Base-by-base conservation (phyloP, 2,329 filamentous ascomycete species). In the Pseudodiploospora longispora region DNA sequence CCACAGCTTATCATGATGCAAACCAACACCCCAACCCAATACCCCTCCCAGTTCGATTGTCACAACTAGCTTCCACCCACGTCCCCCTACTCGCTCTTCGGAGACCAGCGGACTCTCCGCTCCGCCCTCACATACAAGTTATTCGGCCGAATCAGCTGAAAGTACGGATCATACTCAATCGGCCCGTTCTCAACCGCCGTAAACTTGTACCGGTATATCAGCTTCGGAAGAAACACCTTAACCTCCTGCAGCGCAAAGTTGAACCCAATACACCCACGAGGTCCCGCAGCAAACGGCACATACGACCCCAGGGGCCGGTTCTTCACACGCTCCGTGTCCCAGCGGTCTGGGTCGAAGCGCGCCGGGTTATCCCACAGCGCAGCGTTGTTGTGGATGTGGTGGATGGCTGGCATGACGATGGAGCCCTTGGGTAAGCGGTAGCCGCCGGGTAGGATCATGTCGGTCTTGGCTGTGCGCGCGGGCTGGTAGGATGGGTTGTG, bases 401-500 rank as follows among this genome's bases (percentile, higher is more conserved):
- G 68, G n/a, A 74, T 57, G 0, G 73, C 72, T 0, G 72, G 66
- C 43, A 82, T 75, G 30, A 81, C 62, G 30, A 82, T 63, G 0
- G 67, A 55, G 50, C 70, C 74, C 42, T 67, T 65, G 29, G 75
- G 72, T 0, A 82, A 55, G 43, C 66, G 69, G 62, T 79, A 82
- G 0, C 77, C 78, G 0, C 78, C 78, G 0, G 79, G 78, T 0
- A 82, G 60, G 28, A 82, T 66, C 44, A 78, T 59, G 53, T 82
- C 78, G 4, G 61, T 61, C 47, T 72, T 72, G 3, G 78, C 63
- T 1, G 74, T 82, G 30, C 79, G 74, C 1, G 66, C 78, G 0
- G 79, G 75, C 52, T 82, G 78, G 61, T 74, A 82, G 0, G 75
- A 76, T 0, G 78, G 74, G 59, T 77, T 81, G 62, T 82, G 78